These are phyloP conservation scores for Moesziomyces antarcticus DNA, from an alignment of 1,284 basidiomycete species.

Conservation along the genomic window DNA sequence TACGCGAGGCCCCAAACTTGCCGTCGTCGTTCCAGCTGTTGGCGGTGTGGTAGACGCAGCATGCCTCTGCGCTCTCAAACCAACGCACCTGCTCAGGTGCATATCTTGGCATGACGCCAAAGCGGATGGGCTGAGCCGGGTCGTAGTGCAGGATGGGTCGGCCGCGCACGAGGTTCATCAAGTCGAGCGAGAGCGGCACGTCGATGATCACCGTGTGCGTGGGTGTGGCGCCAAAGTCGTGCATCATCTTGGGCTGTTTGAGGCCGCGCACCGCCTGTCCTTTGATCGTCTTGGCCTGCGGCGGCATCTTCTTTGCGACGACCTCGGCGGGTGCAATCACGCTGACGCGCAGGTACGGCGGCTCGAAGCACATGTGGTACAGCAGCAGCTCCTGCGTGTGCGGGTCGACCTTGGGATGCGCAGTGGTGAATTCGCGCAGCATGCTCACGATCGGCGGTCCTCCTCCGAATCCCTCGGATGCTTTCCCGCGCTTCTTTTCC, in stretches of 20 bases:
- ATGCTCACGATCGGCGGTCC: constrained; percentile 51
- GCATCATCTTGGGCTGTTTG: constrained; percentile 70
- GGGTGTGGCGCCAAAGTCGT: constrained; percentile 71
- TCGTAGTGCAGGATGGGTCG: constrained; percentile 71
- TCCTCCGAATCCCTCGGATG: constrained; percentile 34
- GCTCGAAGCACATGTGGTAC: constrained; percentile 70
- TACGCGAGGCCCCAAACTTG: constrained; percentile 41
- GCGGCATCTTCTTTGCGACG: neutral
- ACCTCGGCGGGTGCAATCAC: constrained; percentile 67
- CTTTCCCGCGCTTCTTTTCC: neutral
- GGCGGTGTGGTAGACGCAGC: constrained; percentile 72
- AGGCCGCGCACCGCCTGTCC: constrained; percentile 57
- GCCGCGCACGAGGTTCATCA: constrained; percentile 69
- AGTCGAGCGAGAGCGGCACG: constrained; percentile 71
- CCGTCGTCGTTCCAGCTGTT: constrained; percentile 70
- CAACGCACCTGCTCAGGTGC: constrained; percentile 65
- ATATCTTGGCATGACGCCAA: constrained; percentile 70
- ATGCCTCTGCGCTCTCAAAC: constrained; percentile 69
- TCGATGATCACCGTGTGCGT: constrained; percentile 70
- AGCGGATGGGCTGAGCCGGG: constrained; percentile 68
- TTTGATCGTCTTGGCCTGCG: constrained; percentile 32
- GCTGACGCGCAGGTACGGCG: constrained; percentile 70
- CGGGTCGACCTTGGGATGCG: constrained; percentile 70
- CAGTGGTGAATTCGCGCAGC: constrained; percentile 71
- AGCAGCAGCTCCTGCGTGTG: constrained; percentile 70